A percentile compares a stretch with the other conserved stretches of the same genome.
Conservation (phyloP, 352 stramenopile species). For the Globisporangium yorkense region DNA sequence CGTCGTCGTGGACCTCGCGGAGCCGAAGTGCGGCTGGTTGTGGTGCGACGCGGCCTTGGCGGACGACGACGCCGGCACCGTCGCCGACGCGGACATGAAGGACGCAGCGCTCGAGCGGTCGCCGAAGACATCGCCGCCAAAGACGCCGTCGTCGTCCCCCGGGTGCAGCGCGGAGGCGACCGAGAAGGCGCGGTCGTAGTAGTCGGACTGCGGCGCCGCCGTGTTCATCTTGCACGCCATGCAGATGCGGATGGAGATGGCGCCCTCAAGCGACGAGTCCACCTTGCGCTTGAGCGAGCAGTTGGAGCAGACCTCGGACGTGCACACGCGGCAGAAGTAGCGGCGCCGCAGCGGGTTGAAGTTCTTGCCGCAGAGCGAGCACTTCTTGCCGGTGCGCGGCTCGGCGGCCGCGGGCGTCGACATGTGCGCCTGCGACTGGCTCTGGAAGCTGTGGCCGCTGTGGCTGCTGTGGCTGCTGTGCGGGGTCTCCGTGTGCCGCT, state of each 20-base stretch:
- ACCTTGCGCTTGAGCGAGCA: slow-evolving; percentile 59
- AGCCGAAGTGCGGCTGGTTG: not conserved
- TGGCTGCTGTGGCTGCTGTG: slow-evolving; percentile 5
- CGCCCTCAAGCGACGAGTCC: slow-evolving; percentile 25
- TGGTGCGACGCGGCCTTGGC: not conserved
- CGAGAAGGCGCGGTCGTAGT: slow-evolving; percentile 52
- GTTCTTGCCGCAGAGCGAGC: slow-evolving; percentile 69
- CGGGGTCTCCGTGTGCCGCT: slow-evolving; percentile 14
- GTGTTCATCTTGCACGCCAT: slow-evolving; percentile 75
- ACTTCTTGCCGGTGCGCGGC: slow-evolving; percentile 38
- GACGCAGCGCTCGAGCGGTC: slow-evolving; percentile 15
- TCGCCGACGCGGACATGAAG: slow-evolving; percentile 8
- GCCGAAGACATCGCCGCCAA: slow-evolving; percentile 6
- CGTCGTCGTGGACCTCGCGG: not conserved
- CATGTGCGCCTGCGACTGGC: not conserved
- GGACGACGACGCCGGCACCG: slow-evolving; percentile 3
- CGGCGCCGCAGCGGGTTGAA: slow-evolving; percentile 76
- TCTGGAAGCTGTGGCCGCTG: slow-evolving; percentile 1
- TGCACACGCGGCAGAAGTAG: slow-evolving; percentile 66
- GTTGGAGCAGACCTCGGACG: slow-evolving; percentile 54
- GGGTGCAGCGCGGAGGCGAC: slow-evolving; percentile 18
- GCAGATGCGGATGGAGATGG: slow-evolving; percentile 49
- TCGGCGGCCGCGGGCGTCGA: slow-evolving; percentile 1
- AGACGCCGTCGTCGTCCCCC: slow-evolving; percentile 14
- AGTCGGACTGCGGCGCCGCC: slow-evolving; percentile 36